Percentiles rank a stretch among this genome's conserved stretches.
These are phyloP conservation scores for Phytophthora foliorum DNA, from an alignment of 352 stramenopile genomes.

Conservation along the genomic window DNA sequence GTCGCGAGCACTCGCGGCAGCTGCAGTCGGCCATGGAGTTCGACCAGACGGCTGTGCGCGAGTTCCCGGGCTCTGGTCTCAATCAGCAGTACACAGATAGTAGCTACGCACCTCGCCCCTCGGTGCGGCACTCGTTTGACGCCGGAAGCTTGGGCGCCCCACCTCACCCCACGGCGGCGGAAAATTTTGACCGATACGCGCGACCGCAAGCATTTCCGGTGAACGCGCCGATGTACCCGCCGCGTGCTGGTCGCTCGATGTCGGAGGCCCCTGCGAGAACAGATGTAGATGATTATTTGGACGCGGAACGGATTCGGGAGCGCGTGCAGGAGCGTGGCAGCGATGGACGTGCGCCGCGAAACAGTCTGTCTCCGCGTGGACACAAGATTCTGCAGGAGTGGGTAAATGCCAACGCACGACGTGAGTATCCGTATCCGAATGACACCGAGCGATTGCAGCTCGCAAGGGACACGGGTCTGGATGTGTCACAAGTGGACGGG, in stretches of 20 bases:
- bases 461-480: constrained; percentile 74
- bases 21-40: constrained; percentile 80
- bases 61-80: constrained; percentile 44
- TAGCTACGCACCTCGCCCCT: constrained; percentile 53
- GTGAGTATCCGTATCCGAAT: constrained; percentile 71
- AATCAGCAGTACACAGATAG: constrained; percentile 41
- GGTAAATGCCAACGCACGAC: constrained; percentile 67
- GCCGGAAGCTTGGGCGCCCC: constrained; percentile 61
- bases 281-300: constrained; percentile 74
- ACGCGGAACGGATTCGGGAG: constrained; percentile 75
- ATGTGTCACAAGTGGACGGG: constrained; percentile 85
- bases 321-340: constrained; percentile 57
- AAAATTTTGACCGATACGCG: constrained; percentile 42
- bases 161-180: constrained; percentile 22
- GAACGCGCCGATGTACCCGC: constrained; percentile 43
- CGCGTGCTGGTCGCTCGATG: constrained; percentile 67
- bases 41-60: constrained; percentile 58
- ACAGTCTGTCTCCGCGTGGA: constrained; percentile 70
- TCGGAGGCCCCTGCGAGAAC: constrained; percentile 64
- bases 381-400: constrained; percentile 86
- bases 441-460: constrained; percentile 83
- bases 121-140: constrained; percentile 77
- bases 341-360: constrained; percentile 47
- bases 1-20: constrained; percentile 82
- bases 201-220: constrained; percentile 37